Percentiles rank a stretch among this genome's conserved stretches.
Evolutionary conservation across 345 rosid genomes (phyloP).

Genomic region (Salix koriyanagi): DNA sequence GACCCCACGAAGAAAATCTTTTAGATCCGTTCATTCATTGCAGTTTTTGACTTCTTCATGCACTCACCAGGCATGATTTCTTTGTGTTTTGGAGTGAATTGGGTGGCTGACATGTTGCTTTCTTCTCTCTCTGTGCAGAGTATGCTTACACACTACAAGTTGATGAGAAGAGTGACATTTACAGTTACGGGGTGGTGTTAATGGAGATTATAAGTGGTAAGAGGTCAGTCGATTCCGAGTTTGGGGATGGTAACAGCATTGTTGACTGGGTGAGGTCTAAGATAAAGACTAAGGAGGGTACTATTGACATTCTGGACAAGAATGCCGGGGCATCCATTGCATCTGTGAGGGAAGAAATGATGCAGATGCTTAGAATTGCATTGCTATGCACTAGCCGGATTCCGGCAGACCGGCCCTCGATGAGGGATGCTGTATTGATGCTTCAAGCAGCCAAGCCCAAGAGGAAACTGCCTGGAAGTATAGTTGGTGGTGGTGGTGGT

Average conservation of each 20-base stretch:
- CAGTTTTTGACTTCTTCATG: constrained; percentile 15
- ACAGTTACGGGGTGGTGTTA: constrained; percentile 87
- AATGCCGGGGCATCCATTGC: constrained; percentile 68
- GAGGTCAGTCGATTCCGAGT: constrained; percentile 78
- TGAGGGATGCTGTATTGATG: constrained; percentile 95
- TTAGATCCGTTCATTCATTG: constrained; percentile 5
- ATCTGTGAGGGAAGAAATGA: constrained; percentile 79
- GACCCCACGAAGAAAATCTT: constrained; percentile 15
- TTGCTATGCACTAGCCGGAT: constrained; percentile 72
- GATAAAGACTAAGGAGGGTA: constrained; percentile 62
- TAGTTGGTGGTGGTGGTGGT: constrained; percentile 1
- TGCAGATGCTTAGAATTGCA: constrained; percentile 78
- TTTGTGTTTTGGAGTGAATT: not conserved
- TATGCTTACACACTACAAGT: constrained; percentile 93
- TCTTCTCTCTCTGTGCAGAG: constrained; percentile 35
- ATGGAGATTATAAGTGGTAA: constrained; percentile 78
- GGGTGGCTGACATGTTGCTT: not conserved
- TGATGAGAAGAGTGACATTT: constrained; percentile 94
- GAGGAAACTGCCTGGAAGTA: constrained; percentile 52
- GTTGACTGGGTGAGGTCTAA: constrained; percentile 93
- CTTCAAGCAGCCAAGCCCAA: constrained; percentile 89
- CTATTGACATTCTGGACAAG: constrained; percentile 56
- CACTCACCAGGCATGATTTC: not conserved
- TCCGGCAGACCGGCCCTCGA: constrained; percentile 87
- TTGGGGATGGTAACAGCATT: constrained; percentile 90